These are phyloP conservation scores for Leccinum longicurvipes DNA, from an alignment of 768 basidiomycete species.

Conservation along the genomic window DNA sequence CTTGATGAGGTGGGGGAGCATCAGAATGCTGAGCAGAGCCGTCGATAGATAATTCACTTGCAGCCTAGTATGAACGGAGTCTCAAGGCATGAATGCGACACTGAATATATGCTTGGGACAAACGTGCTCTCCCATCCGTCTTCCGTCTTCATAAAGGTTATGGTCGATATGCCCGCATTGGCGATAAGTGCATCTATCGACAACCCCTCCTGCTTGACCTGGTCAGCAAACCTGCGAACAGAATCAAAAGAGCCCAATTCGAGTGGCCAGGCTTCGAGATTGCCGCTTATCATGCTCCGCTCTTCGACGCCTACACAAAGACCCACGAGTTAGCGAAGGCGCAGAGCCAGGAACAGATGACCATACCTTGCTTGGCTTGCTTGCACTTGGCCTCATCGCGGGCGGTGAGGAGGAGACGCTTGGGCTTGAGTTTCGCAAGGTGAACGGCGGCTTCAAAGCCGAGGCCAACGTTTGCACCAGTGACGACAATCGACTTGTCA, in stretches of 20 bases:
- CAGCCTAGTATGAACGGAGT: conserved; percentile 17
- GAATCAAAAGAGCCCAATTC: conserved; percentile 34
- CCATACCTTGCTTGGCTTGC: conserved; percentile 18
- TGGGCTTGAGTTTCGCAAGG: conserved; percentile 24
- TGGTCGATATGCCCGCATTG: conserved; percentile 26
- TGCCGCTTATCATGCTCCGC: conserved; percentile 1
- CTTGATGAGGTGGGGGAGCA: conserved; percentile 35
- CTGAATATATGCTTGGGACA: conserved; percentile 3
- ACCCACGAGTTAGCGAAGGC: background rate
- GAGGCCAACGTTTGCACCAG: conserved; percentile 29
- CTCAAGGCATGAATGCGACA: background rate
- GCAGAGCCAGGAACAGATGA: background rate
- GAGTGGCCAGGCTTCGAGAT: conserved; percentile 31
- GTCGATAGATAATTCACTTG: conserved; percentile 38
- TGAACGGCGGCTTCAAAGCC: conserved; percentile 30
- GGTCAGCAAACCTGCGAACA: conserved; percentile 31
- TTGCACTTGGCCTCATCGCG: conserved; percentile 22
- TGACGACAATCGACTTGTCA: conserved; percentile 25
- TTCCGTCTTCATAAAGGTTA: conserved; percentile 22
- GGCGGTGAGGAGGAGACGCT: conserved; percentile 24
- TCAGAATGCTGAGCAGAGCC: conserved; percentile 32
- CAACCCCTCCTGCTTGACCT: conserved; percentile 25
- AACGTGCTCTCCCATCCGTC: conserved; percentile 39
- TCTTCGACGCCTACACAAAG: conserved; percentile 17
- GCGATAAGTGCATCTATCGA: conserved; percentile 30